Conservation (phyloP, 2,329 filamentous ascomycete species). For the Diaporthe aspalathi region DNA sequence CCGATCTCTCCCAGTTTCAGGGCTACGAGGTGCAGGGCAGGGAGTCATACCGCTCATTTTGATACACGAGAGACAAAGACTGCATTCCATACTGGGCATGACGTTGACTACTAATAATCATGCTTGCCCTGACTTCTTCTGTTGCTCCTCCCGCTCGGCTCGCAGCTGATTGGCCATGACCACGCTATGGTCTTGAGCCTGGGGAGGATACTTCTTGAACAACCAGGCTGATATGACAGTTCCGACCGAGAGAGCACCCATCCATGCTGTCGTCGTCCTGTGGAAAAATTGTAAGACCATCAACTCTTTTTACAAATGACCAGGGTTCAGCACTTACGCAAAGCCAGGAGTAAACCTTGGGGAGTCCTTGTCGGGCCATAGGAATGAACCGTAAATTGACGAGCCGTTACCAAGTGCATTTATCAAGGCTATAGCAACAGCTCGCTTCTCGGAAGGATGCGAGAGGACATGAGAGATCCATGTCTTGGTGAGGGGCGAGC, state of each 20-base stretch:
- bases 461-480: slow-evolving; percentile 14
- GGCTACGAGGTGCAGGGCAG: not conserved
- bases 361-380: slow-evolving; percentile 6
- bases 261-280: slow-evolving; percentile 11
- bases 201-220: slow-evolving; percentile 3
- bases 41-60: not conserved
- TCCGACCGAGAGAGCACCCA: not conserved
- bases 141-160: slow-evolving; percentile 1
- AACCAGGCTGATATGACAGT: not conserved
- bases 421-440: not conserved
- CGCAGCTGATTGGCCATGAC: slow-evolving; percentile 6
- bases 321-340: not conserved
- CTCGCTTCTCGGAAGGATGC: not conserved
- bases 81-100: not conserved
- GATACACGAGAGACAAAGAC: not conserved
- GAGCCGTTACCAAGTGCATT: slow-evolving; percentile 1
- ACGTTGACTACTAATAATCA: not conserved
- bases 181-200: not conserved
- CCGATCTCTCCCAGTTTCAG: not conserved
- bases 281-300: not conserved
- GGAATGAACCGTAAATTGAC: slow-evolving; percentile 2
- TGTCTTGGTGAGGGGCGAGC: not conserved
- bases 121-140: not conserved
- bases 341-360: slow-evolving; percentile 18
- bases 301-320: fast-evolving